Percentiles rank a stretch among this genome's conserved stretches.
Conservation (phyloP, 2,329 filamentous ascomycete genomes). For the Cryphonectria nitschkei region DNA sequence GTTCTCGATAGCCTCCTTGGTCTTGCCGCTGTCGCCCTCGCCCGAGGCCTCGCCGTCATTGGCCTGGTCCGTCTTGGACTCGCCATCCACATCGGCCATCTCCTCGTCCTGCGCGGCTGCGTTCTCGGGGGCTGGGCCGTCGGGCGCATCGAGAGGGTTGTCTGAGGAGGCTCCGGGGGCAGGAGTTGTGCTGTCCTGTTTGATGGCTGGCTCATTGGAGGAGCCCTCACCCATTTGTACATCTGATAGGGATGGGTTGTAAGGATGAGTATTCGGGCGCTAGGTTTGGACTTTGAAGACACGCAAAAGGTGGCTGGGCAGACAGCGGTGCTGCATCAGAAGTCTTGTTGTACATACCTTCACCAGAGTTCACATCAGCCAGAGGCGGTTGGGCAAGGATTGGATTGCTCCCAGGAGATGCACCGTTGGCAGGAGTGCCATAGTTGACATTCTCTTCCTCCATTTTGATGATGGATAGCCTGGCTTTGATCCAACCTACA, state of each 20-base stretch:
- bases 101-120: conserved; percentile 74
- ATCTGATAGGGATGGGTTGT: conserved; percentile 48
- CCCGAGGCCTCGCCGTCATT: conserved; percentile 51
- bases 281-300: not conserved
- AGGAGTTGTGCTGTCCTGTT: conserved; percentile 64
- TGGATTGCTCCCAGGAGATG: conserved; percentile 60
- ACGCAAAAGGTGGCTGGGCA: not conserved
- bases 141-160: conserved; percentile 71
- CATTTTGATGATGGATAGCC: conserved; percentile 49
- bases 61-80: conserved; percentile 48
- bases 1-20: conserved; percentile 81
- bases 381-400: conserved; percentile 59
- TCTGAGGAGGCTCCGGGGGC: conserved; percentile 58
- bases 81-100: conserved; percentile 65
- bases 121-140: conserved; percentile 65
- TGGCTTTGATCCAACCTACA: conserved; percentile 21
- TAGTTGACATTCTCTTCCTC: conserved; percentile 61
- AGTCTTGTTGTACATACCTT: conserved; percentile 47
- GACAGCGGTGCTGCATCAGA: not conserved
- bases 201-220: conserved; percentile 53
- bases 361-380: conserved; percentile 45
- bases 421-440: conserved; percentile 60
- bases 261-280: not conserved
- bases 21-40: conserved; percentile 56
- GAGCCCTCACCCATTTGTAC: conserved; percentile 64